Conservation (phyloP, 2,329 filamentous ascomycete species). For the Tolypocladium pustulatum region DNA sequence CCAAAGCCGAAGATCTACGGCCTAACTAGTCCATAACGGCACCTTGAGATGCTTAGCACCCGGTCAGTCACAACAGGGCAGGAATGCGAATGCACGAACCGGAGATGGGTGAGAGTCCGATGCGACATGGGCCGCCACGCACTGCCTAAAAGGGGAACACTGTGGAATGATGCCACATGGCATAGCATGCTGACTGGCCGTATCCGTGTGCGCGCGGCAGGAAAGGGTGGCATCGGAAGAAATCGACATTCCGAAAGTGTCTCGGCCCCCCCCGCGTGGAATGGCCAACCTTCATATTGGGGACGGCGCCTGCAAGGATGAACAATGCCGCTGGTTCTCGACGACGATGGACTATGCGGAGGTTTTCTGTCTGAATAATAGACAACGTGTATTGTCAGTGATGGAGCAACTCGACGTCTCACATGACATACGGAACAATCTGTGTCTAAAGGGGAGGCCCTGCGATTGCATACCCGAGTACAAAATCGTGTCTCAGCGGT, state of each 20-base stretch:
- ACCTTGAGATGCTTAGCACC: no score
- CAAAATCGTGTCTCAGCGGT: no score
- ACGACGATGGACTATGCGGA: background rate
- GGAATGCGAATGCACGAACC: background rate
- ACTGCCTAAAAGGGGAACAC: background rate
- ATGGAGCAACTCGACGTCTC: no score
- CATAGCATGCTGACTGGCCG: background rate
- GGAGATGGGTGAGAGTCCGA: background rate
- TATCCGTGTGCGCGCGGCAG: background rate
- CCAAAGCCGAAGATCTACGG: no score
- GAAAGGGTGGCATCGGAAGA: background rate
- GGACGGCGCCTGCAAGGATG: background rate
- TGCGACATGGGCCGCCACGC: background rate
- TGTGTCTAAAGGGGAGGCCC: no score
- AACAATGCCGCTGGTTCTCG: background rate
- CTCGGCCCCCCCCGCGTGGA: background rate
- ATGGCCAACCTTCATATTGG: background rate
- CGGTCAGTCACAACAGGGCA: no score
- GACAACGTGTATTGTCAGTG: no score
- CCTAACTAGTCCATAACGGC: no score
- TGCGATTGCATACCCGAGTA: no score
- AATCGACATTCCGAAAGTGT: background rate
- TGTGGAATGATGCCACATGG: background rate
- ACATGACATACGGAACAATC: no score
- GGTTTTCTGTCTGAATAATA: background rate